phyloP scores from a whole-genome alignment of 1,139 yeast genomes.

The Candida dubliniensis region DNA sequence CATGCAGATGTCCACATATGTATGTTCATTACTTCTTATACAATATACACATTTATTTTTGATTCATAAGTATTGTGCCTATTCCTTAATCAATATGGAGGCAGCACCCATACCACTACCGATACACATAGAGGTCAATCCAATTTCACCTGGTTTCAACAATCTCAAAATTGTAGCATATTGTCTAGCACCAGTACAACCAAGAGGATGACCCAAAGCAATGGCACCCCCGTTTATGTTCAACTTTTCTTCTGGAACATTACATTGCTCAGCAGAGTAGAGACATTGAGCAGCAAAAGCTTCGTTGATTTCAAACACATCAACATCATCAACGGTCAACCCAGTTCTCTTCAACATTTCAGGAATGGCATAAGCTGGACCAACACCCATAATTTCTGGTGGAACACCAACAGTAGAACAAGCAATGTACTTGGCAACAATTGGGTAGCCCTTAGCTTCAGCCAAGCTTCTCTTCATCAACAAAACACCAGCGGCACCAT shows the following conservation, averaged over 20 bases:
- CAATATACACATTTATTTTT: too few species aligned
- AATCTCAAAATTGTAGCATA: constrained; percentile 84
- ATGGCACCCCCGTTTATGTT: constrained; percentile 96
- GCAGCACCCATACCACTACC: constrained; percentile 99
- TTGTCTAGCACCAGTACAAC: constrained; percentile 95
- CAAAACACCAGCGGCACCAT: constrained; percentile 91
- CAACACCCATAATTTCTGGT: constrained; percentile 96
- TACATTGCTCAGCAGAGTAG: constrained; percentile 65
- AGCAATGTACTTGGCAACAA: constrained; percentile 73
- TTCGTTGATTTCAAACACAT: constrained; percentile 85
- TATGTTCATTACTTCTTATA: too few species aligned
- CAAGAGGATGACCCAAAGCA: constrained; percentile 94
- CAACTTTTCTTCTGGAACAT: constrained; percentile 70
- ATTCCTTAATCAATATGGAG: constrained; percentile 75
- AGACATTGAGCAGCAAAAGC: constrained; percentile 95
- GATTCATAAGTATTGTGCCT: constrained; percentile 12
- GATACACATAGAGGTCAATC: constrained; percentile 93
- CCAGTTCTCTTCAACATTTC: constrained; percentile 67
- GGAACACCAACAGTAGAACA: constrained; percentile 86
- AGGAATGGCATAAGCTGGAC: constrained; percentile 94
- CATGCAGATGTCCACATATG: too few species aligned
- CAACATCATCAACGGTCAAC: constrained; percentile 62
- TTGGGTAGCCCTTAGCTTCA: constrained; percentile 63
- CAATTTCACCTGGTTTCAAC: constrained; percentile 76
- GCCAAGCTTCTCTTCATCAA: constrained; percentile 89